A percentile compares a stretch with the other conserved stretches of the same genome.
phyloP scores from a whole-genome alignment of 164 flowering plant genomes.

The Vitis riparia region DNA sequence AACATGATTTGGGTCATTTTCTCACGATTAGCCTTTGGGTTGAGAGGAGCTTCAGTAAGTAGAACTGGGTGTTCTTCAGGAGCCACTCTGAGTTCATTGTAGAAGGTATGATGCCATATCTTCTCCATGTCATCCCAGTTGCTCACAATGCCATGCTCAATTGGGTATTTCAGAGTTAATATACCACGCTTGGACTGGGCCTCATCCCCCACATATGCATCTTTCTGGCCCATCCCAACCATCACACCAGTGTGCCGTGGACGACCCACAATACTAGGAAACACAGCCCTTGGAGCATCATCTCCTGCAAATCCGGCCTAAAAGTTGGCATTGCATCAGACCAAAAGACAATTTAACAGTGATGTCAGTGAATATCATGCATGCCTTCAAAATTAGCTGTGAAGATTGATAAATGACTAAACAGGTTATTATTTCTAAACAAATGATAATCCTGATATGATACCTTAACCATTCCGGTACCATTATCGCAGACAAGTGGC shows the following conservation, averaged over 20 bases:
- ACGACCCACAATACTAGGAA: conserved; percentile 70
- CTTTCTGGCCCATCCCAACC: conserved; percentile 78
- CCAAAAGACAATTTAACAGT: not conserved
- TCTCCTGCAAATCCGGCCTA: conserved; percentile 86
- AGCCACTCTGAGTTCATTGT: conserved; percentile 70
- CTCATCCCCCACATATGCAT: conserved; percentile 73
- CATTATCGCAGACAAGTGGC: conserved; percentile 68
- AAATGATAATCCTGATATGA: not conserved
- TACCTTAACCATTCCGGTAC: conserved; percentile 73
- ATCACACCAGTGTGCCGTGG: conserved; percentile 74
- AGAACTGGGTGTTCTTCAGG: conserved; percentile 82
- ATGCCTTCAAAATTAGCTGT: not conserved
- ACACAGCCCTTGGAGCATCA: conserved; percentile 83
- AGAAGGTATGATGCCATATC: conserved; percentile 76
- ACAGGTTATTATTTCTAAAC: not conserved
- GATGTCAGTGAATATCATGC: not conserved
- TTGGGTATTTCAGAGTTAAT: conserved; percentile 66
- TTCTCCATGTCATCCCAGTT: conserved; percentile 92
- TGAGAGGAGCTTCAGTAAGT: conserved; percentile 75
- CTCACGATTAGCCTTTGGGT: conserved; percentile 81
- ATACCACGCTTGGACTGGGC: conserved; percentile 78
- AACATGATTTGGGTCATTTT: conserved; percentile 79
- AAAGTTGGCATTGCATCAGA: not conserved
- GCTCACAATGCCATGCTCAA: conserved; percentile 83
- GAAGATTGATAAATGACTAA: too few species aligned